phyloP scores from a whole-genome alignment of 75 land plant species.

The Ceratopteris richardii region DNA sequence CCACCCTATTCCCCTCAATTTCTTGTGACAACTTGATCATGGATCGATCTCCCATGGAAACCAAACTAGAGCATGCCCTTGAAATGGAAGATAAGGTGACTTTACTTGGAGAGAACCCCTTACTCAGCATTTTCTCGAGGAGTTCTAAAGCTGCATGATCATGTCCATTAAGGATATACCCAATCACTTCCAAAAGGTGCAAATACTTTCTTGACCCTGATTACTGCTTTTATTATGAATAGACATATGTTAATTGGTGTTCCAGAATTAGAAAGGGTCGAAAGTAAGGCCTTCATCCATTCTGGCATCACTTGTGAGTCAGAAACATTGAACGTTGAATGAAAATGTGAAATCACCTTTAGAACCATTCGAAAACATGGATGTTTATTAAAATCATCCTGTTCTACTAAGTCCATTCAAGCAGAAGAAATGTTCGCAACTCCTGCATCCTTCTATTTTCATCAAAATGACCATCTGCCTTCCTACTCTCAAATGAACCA shows the following conservation, averaged over 20 bases:
- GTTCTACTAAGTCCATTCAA: constrained; percentile 25
- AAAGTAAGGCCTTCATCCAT: constrained; percentile 41
- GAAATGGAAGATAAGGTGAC: constrained; percentile 15
- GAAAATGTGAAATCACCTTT: constrained; percentile 27
- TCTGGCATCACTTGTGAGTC: constrained; percentile 26
- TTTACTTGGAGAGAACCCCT: not conserved
- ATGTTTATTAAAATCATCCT: constrained; percentile 49
- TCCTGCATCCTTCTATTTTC: not conserved
- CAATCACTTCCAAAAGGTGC: constrained; percentile 21
- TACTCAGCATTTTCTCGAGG: constrained; percentile 3
- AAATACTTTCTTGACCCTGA: constrained; percentile 34
- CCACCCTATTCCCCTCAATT: too few species aligned
- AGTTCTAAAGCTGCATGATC: not conserved
- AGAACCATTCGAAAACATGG: constrained; percentile 37
- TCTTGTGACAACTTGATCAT: constrained; percentile 17
- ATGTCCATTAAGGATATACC: constrained; percentile 14
- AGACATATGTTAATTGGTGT: constrained; percentile 40
- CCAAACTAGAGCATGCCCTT: constrained; percentile 32
- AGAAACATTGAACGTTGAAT: constrained; percentile 15
- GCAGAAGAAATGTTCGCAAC: constrained; percentile 1
- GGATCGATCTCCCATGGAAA: constrained; percentile 9
- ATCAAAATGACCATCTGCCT: not conserved
- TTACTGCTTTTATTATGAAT: constrained; percentile 38
- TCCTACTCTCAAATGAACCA: not conserved
- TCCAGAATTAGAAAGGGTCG: constrained; percentile 29